phyloP scores from a whole-genome alignment of 2,329 filamentous ascomycete genomes.

The Ophiostoma fasciatum region DNA sequence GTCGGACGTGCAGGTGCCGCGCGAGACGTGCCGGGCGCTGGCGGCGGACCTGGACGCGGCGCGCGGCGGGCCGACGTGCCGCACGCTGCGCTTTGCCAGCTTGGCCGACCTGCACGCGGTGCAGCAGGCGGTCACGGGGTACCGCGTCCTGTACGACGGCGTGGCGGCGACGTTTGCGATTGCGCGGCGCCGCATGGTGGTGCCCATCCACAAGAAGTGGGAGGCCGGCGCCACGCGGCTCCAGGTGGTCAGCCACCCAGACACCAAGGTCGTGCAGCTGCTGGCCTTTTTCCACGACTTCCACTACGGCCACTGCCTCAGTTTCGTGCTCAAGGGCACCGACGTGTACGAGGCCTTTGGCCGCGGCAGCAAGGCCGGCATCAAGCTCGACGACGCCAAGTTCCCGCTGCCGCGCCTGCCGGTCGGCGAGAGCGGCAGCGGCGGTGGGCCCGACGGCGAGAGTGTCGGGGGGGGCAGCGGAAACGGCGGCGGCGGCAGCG shows the following conservation, averaged over 20 bases:
- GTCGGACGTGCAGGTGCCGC: slow-evolving; percentile 48
- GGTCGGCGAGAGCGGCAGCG: slow-evolving; percentile 23
- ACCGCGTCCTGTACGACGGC: slow-evolving; percentile 58
- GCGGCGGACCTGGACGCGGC: slow-evolving; percentile 47
- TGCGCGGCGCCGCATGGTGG: slow-evolving; percentile 71
- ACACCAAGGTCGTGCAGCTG: slow-evolving; percentile 55
- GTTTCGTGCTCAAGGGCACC: slow-evolving; percentile 70
- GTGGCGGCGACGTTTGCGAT: slow-evolving; percentile 65
- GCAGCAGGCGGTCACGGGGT: slow-evolving; percentile 66
- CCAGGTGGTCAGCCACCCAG: slow-evolving; percentile 62
- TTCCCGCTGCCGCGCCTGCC: slow-evolving; percentile 62
- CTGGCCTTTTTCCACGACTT: slow-evolving; percentile 83
- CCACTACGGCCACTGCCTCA: slow-evolving; percentile 75
- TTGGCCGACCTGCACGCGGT: slow-evolving; percentile 62
- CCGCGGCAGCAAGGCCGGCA: slow-evolving; percentile 52
- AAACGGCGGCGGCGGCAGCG: slow-evolving; percentile 14
- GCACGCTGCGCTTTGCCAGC: slow-evolving; percentile 54
- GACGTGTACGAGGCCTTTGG: slow-evolving; percentile 64
- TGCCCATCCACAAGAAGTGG: slow-evolving; percentile 90
- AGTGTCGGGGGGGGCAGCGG: background rate
- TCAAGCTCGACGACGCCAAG: slow-evolving; percentile 79
- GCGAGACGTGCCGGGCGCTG: slow-evolving; percentile 48
- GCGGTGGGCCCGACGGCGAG: slow-evolving; percentile 18
- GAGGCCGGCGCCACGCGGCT: slow-evolving; percentile 67
- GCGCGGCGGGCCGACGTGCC: slow-evolving; percentile 45